Evolutionary conservation across 2,329 filamentous ascomycete species (phyloP).

Genomic region (Penicillium sp.): DNA sequence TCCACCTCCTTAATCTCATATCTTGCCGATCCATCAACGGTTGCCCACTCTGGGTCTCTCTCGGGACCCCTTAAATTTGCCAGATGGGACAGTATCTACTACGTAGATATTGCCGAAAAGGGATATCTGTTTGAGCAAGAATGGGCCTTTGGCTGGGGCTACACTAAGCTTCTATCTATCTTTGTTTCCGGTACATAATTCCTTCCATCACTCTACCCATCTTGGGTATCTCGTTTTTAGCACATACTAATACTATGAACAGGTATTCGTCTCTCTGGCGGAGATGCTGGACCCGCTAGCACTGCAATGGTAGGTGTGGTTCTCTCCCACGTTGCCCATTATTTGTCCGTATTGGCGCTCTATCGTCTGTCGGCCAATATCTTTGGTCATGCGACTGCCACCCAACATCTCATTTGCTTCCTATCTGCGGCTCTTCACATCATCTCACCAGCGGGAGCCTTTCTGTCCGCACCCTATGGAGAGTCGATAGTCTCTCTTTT

Average conservation of each 20-base stretch:
- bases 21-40: slow-evolving; percentile 8
- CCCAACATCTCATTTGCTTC: slow-evolving; percentile 48
- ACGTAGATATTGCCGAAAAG: slow-evolving; percentile 52
- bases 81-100: slow-evolving; percentile 65
- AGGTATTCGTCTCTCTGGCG: slow-evolving; percentile 28
- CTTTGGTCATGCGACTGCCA: slow-evolving; percentile 42
- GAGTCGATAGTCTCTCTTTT: slow-evolving; percentile 78
- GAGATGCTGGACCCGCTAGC: slow-evolving; percentile 21
- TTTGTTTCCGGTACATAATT: slow-evolving; percentile 36
- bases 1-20: slow-evolving; percentile 55
- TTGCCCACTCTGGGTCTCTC: slow-evolving; percentile 14
- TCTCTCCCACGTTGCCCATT: slow-evolving; percentile 72
- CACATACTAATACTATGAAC: slow-evolving; percentile 2
- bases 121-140: slow-evolving; percentile 64
- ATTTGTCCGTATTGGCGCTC: slow-evolving; percentile 70
- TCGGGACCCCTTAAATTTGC: slow-evolving; percentile 48
- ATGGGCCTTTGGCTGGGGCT: slow-evolving; percentile 64
- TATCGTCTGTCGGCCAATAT: slow-evolving; percentile 64
- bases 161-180: slow-evolving; percentile 47
- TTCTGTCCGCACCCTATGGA: slow-evolving; percentile 81
- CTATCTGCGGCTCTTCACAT: slow-evolving; percentile 73
- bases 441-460: slow-evolving; percentile 82
- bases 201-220: not conserved
- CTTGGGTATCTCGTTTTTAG: not conserved
- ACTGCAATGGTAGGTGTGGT: slow-evolving; percentile 58